A percentile compares a stretch with the other conserved stretches of the same genome.
Evolutionary conservation across 1,139 yeast genomes (phyloP).

Genomic region (Debaryomyces subglobosus): DNA sequence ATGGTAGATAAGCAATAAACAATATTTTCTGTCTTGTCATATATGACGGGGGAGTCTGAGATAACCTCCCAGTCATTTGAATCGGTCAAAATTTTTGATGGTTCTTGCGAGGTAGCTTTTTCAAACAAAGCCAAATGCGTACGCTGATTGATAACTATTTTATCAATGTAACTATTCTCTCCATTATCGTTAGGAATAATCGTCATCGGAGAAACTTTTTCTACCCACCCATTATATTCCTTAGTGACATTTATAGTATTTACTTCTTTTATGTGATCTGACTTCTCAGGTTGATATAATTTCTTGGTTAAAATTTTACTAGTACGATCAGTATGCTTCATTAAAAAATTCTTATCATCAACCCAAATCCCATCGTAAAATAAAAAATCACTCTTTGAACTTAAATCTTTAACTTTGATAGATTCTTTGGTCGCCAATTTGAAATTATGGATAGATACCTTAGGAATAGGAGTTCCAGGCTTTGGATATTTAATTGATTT

Average conservation of each 20-base stretch:
- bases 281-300: slow-evolving; percentile 39
- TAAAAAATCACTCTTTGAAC: slow-evolving; percentile 53
- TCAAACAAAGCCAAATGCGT: slow-evolving; percentile 74
- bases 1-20: slow-evolving; percentile 70
- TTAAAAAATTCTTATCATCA: slow-evolving; percentile 52
- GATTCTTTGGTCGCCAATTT: slow-evolving; percentile 29
- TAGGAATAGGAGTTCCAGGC: slow-evolving; percentile 80
- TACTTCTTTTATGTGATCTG: slow-evolving; percentile 17
- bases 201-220: slow-evolving; percentile 39
- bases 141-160: slow-evolving; percentile 60
- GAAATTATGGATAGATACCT: slow-evolving; percentile 49
- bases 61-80: slow-evolving; percentile 71
- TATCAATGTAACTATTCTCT: slow-evolving; percentile 71
- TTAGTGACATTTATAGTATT: slow-evolving; percentile 37
- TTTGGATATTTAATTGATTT: slow-evolving; percentile 76
- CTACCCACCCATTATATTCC: slow-evolving; percentile 62
- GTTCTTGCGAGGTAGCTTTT: slow-evolving; percentile 44
- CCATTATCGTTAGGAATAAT: slow-evolving; percentile 30
- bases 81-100: slow-evolving; percentile 52
- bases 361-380: slow-evolving; percentile 80
- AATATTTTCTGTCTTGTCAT: slow-evolving; percentile 50
- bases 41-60: slow-evolving; percentile 56
- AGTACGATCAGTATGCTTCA: slow-evolving; percentile 72
- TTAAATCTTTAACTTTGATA: slow-evolving; percentile 24
- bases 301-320: slow-evolving; percentile 64